A percentile compares a stretch with the other conserved stretches of the same genome.
phyloP scores from a whole-genome alignment of 2,329 filamentous ascomycete species.

The Fusarium sambucinum region DNA sequence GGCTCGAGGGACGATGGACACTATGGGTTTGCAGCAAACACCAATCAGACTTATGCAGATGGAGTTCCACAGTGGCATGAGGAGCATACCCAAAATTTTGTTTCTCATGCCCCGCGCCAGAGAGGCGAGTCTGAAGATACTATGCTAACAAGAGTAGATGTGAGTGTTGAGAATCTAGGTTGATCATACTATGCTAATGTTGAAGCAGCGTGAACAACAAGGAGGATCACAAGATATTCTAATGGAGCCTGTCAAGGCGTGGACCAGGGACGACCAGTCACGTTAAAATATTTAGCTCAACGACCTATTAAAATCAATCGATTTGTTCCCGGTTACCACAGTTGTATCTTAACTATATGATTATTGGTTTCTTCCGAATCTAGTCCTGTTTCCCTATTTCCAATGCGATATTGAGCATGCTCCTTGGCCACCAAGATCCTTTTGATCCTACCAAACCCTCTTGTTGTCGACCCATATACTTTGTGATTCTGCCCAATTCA shows the following conservation, averaged over 20 bases:
- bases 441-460: conserved; percentile 3
- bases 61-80: not conserved
- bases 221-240: not conserved
- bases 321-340: rapidly evolving
- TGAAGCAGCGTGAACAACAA: not conserved
- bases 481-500: conserved; percentile 50
- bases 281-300: not conserved
- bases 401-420: conserved; percentile 47
- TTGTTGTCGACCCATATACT: conserved; percentile 18
- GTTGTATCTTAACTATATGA: rapidly evolving
- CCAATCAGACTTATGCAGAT: not conserved
- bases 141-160: conserved; percentile 8
- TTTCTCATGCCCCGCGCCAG: not conserved
- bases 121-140: conserved; percentile 5
- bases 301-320: not conserved
- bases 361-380: rapidly evolving
- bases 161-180: rapidly evolving
- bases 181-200: not conserved
- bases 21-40: not conserved
- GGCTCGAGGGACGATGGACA: conserved; percentile 4
- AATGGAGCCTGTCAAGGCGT: not conserved
- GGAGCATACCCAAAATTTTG: not conserved
- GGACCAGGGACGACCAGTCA: conserved; percentile 2
- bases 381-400: conserved; percentile 15
- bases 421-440: conserved; percentile 53